Conservation (phyloP, 768 basidiomycete species). For the Boletellus sp. region DNA sequence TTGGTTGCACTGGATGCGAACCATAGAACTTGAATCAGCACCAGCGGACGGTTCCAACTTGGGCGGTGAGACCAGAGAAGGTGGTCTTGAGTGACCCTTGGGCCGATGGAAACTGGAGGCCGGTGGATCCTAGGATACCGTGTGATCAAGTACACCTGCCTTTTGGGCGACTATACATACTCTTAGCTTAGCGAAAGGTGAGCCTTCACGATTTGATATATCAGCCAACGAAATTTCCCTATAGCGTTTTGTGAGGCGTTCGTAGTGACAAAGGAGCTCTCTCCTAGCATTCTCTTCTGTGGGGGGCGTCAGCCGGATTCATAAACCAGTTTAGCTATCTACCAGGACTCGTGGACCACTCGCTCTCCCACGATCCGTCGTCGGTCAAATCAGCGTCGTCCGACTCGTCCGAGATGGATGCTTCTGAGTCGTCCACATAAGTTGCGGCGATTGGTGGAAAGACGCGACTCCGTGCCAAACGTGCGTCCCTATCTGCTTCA, state of each 20-base stretch:
- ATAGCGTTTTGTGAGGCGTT: slow-evolving; percentile 48
- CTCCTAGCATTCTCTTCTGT: slow-evolving; percentile 17
- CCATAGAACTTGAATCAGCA: slow-evolving; percentile 8
- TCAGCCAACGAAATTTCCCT: slow-evolving; percentile 29
- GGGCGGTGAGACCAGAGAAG: slow-evolving; percentile 3
- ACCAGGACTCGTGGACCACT: slow-evolving; percentile 40
- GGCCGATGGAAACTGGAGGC: slow-evolving; percentile 6
- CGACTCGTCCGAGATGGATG: slow-evolving; percentile 66
- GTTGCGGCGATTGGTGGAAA: slow-evolving; percentile 29
- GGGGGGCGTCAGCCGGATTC: slow-evolving; percentile 8
- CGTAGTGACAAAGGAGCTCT: slow-evolving; percentile 43
- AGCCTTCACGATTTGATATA: slow-evolving; percentile 44
- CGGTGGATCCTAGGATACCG: slow-evolving; percentile 10
- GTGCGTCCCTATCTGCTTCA: slow-evolving; percentile 67
- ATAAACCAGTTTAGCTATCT: background rate
- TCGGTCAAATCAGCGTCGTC: slow-evolving; percentile 71
- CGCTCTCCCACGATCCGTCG: slow-evolving; percentile 34
- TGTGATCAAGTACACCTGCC: background rate
- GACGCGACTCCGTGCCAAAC: slow-evolving; percentile 64
- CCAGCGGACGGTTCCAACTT: background rate
- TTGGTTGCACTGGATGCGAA: slow-evolving; percentile 39
- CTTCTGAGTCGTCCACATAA: slow-evolving; percentile 40
- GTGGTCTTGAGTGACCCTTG: background rate
- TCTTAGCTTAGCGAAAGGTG: slow-evolving; percentile 43
- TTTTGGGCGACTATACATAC: slow-evolving; percentile 30